A percentile compares a stretch with the other conserved stretches of the same genome.
phyloP scores from a whole-genome alignment of 305 asterid species.

The Solanum hybrid region DNA sequence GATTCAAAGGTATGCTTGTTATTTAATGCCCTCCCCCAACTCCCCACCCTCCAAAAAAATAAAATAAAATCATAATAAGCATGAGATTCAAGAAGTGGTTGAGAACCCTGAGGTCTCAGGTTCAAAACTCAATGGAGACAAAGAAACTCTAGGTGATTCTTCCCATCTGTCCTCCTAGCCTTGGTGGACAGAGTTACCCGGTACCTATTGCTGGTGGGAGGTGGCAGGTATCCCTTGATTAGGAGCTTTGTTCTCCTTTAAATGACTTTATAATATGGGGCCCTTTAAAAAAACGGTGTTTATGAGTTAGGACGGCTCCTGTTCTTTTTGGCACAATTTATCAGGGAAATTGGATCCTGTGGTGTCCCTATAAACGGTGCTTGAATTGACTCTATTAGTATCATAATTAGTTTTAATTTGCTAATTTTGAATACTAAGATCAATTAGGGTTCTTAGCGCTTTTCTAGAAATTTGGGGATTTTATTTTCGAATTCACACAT shows the following conservation, averaged over 20 bases:
- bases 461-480: no score
- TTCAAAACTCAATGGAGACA: neutral
- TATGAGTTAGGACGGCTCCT: neutral
- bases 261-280: neutral
- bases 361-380: neutral
- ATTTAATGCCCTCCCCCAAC: neutral
- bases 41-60: no score
- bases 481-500: no score
- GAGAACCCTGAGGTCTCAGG: neutral
- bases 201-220: neutral
- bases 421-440: no score
- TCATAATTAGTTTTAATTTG: no score
- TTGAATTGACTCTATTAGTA: no score
- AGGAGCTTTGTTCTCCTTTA: neutral
- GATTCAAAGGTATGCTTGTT: conserved; percentile 61
- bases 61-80: neutral
- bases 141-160: neutral
- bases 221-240: neutral
- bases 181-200: neutral
- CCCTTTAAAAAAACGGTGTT: neutral
- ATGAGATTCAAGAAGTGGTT: neutral
- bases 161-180: neutral
- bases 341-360: neutral
- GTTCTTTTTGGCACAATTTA: neutral
- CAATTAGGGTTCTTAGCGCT: no score